Base-by-base conservation (phyloP, 2,329 filamentous ascomycete genomes). In the Amesomyces nigricolor region DNA sequence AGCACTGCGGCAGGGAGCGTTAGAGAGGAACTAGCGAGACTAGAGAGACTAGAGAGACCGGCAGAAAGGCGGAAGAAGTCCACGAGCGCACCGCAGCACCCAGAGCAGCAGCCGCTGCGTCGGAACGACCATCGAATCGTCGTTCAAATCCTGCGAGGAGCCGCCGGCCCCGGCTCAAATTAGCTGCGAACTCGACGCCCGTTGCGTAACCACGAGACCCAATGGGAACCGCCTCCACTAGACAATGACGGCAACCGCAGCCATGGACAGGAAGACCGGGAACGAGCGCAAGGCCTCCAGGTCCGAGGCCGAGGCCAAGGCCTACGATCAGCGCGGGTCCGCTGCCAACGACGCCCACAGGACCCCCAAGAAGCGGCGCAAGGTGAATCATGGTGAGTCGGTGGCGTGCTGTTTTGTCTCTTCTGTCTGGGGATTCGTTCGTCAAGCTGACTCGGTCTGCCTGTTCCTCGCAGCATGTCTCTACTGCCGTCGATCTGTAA, bases 401-500 rank as follows among this genome's bases (percentile, higher is more conserved):
- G 38, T 46, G 53, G 46, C 65, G 55, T 57, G 44, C 58, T 62
- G 42, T 51, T 50, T 54, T 56, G 13, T 38, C 37, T 38, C 51
- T 57, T 63, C 44, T 53, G 65, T 65, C 64, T 65, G 67, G 10
- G 9, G 42, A 39, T 46, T 26, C 22, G 13, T 16, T 69, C 47
- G 43, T 45, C 26, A 50, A 44, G 58, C 65, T 66, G 53, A 62
- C 58, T 40, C 38, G 48, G 56, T 66, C 67, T 65, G 67, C 71
- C 69, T 71, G 68, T 75, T 70, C 70, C 70, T 77, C 40, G 73
- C 76, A 92, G 88, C 88, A 70, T 92, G 88, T 76, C 87, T 92
- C 69, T 92, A 92, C 75, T 92, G 88, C 75, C 86, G 88, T 73
- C 84, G 88, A 83, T 92, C 89, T 82, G 88, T 91, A 83, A 89